Percentiles rank a stretch among this genome's conserved stretches.
phyloP scores from a whole-genome alignment of 1,284 basidiomycete genomes.

The Leccinum pachyderme region DNA sequence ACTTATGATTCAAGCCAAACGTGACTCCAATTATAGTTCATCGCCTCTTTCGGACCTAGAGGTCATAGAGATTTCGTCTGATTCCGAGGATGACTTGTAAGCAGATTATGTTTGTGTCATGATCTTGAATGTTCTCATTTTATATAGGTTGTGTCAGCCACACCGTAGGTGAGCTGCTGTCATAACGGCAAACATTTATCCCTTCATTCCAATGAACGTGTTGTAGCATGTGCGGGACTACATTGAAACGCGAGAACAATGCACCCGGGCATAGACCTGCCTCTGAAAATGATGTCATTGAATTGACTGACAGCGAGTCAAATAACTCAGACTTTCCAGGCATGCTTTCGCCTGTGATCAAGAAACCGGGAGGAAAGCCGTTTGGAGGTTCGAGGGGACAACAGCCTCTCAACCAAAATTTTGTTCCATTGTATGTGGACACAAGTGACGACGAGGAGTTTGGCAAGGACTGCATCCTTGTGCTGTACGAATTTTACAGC shows the following conservation, averaged over 20 bases:
- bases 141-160: slow-evolving; percentile 12
- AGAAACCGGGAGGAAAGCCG: slow-evolving; percentile 3
- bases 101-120: neutral
- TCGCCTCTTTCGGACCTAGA: slow-evolving; percentile 13
- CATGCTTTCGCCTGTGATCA: slow-evolving; percentile 27
- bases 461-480: slow-evolving; percentile 43
- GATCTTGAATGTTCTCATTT: neutral
- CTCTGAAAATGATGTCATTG: slow-evolving; percentile 25
- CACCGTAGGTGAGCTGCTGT: slow-evolving; percentile 13
- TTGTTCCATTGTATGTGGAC: slow-evolving; percentile 31
- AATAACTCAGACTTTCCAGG: slow-evolving; percentile 24
- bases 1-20: neutral
- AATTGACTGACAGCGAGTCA: slow-evolving; percentile 34
- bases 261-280: neutral
- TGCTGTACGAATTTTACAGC: slow-evolving; percentile 39
- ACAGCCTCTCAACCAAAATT: slow-evolving; percentile 7
- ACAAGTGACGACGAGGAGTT: slow-evolving; percentile 35
- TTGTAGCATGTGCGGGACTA: slow-evolving; percentile 8
- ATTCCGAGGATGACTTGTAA: slow-evolving; percentile 41
- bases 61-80: slow-evolving; percentile 56
- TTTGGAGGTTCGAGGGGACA: slow-evolving; percentile 5
- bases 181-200: neutral
- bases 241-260: neutral
- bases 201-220: neutral
- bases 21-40: neutral